A percentile compares a stretch with the other conserved stretches of the same genome.
Conservation (phyloP, 2,329 filamentous ascomycete genomes). For the Pyrenophora teres region DNA sequence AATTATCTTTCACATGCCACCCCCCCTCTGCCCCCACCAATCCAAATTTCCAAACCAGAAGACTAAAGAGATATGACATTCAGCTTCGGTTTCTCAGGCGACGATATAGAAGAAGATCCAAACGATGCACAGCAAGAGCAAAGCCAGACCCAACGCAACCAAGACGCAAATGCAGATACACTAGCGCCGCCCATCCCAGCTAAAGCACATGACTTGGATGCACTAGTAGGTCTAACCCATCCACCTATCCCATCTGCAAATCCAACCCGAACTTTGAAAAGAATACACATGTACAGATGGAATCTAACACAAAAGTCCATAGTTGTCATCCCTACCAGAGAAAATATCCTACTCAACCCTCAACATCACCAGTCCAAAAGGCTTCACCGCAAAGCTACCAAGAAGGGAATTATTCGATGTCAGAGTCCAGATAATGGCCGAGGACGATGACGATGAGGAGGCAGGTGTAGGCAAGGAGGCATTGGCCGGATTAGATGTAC, state of each 20-base stretch:
- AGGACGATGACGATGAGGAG: conserved; percentile 51
- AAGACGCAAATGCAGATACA: conserved; percentile 7
- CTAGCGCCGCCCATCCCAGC: conserved; percentile 44
- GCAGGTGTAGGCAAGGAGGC: no score
- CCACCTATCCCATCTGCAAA: no score
- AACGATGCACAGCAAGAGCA: conserved; percentile 35
- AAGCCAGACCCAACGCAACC: conserved; percentile 4
- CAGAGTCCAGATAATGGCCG: conserved; percentile 78
- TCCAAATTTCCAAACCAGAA: not conserved
- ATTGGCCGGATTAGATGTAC: conserved; percentile 1
- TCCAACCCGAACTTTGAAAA: no score
- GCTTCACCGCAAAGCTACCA: conserved; percentile 62
- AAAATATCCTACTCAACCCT: conserved; percentile 73
- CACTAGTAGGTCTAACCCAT: conserved; percentile 50
- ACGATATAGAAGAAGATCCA: conserved; percentile 61
- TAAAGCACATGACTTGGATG: conserved; percentile 51
- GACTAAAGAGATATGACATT: conserved; percentile 46
- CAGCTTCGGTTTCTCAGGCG: conserved; percentile 63
- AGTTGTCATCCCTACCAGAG: conserved; percentile 67
- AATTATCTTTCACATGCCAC: conserved; percentile 20
- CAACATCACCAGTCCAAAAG: conserved; percentile 64
- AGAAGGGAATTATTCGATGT: conserved; percentile 83
- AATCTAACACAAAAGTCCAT: conserved; percentile 1
- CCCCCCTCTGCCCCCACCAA: not conserved
- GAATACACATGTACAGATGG: no score